Evolutionary conservation across 345 rosid genomes (phyloP).

Genomic region (Linum usitatissimum): DNA sequence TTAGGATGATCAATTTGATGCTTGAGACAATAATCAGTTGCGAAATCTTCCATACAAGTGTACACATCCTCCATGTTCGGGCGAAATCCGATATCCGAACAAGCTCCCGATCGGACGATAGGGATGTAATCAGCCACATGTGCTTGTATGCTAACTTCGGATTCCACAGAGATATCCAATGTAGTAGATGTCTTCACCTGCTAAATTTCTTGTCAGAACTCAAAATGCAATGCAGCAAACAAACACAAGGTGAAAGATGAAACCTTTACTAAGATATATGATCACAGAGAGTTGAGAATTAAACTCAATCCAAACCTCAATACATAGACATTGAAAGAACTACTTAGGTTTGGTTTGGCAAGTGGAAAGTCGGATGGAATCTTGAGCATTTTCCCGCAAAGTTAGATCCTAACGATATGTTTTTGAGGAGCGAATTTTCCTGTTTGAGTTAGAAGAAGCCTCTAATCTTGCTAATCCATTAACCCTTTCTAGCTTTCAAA

Average conservation of each 20-base stretch:
- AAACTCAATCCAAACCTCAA: too few species aligned
- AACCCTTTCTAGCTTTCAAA: not conserved
- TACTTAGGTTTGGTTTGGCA: not conserved
- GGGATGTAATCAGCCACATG: slow-evolving; percentile 39
- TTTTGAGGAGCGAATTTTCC: too few species aligned
- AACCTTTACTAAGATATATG: too few species aligned
- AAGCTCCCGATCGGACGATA: slow-evolving; percentile 72
- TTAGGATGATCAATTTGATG: slow-evolving; percentile 36
- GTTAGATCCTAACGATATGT: too few species aligned
- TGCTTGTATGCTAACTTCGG: slow-evolving; percentile 27
- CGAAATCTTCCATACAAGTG: slow-evolving; percentile 50
- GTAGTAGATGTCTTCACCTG: slow-evolving; percentile 51
- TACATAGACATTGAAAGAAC: too few species aligned
- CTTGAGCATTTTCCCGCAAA: too few species aligned
- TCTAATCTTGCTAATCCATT: not conserved
- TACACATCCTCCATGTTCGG: slow-evolving; percentile 78
- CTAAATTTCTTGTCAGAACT: slow-evolving; percentile 20
- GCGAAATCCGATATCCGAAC: slow-evolving; percentile 62
- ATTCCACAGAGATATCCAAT: slow-evolving; percentile 32
- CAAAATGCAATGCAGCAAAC: not conserved
- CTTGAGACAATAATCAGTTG: slow-evolving; percentile 37
- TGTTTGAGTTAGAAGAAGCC: too few species aligned
- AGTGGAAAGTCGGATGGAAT: too few species aligned
- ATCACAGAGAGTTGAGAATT: too few species aligned
- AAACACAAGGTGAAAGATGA: not conserved